Evolutionary conservation across 768 basidiomycete genomes (phyloP).

Genomic region (Macrolepiota fuliginosa): DNA sequence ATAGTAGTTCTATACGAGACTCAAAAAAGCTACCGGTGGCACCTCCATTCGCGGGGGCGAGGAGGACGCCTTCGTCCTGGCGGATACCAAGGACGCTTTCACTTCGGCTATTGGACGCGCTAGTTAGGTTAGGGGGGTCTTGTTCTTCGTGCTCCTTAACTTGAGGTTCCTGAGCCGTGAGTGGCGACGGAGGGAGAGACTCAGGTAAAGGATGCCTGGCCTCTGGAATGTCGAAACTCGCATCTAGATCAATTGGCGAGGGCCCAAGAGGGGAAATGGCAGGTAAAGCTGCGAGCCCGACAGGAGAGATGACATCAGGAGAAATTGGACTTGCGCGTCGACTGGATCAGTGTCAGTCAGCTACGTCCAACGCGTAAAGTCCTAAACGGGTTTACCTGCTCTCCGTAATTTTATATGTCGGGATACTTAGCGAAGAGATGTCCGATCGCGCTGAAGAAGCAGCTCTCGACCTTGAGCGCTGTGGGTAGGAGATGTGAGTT

Average conservation of each 20-base stretch:
- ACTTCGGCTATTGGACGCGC: background rate
- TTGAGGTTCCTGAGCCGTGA: background rate
- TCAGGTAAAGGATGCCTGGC: conserved; percentile 28
- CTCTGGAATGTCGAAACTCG: conserved; percentile 27
- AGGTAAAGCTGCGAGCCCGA: conserved; percentile 32
- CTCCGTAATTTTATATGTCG: conserved; percentile 20
- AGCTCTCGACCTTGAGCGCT: conserved; percentile 9
- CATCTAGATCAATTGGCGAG: conserved; percentile 28
- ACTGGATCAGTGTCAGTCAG: conserved; percentile 10
- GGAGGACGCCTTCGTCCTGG: background rate
- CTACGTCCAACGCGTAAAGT: background rate
- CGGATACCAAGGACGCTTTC: background rate
- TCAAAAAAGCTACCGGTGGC: conserved; percentile 6
- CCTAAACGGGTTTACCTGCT: conserved; percentile 19
- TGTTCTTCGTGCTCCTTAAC: background rate
- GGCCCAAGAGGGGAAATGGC: conserved; percentile 30
- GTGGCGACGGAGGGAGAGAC: conserved; percentile 19
- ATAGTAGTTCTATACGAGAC: conserved; percentile 4
- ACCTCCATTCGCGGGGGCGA: conserved; percentile 18
- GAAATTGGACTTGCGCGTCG: conserved; percentile 23
- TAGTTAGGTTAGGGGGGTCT: background rate
- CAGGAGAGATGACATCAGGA: conserved; percentile 32
- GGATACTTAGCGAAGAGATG: conserved; percentile 12
- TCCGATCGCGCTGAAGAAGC: conserved; percentile 1
- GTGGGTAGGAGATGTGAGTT: background rate